Conservation (phyloP, 1,139 yeast genomes). For the Scheffersomyces cryptocercus region DNA sequence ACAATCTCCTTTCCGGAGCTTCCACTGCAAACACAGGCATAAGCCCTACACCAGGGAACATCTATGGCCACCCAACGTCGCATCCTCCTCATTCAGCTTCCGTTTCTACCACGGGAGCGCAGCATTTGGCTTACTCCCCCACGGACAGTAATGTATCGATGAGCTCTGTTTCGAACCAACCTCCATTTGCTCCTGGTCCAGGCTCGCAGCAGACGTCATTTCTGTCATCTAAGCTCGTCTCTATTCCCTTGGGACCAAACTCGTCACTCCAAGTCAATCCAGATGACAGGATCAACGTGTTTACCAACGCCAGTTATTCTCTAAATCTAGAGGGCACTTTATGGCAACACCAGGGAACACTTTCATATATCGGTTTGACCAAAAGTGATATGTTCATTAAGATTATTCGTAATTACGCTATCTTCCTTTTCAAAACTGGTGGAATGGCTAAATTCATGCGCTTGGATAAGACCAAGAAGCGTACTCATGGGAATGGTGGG, state of each 20-base stretch:
- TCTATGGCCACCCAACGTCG: too few species aligned
- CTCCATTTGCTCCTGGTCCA: constrained; percentile 1
- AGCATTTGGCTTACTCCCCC: constrained; percentile 1
- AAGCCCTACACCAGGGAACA: too few species aligned
- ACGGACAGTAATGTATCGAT: background rate
- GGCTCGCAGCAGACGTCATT: background rate
- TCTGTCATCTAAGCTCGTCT: constrained; percentile 13
- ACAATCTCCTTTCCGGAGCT: too few species aligned
- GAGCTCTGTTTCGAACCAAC: background rate
- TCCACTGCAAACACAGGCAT: too few species aligned
- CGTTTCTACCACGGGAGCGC: background rate
- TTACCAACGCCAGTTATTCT: constrained; percentile 39
- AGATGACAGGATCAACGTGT: constrained; percentile 35
- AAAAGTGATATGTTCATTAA: constrained; percentile 45
- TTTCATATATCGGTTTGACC: constrained; percentile 44
- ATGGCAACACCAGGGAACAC: constrained; percentile 46
- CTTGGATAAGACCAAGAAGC: constrained; percentile 18
- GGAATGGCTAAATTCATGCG: constrained; percentile 35
- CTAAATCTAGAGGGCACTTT: constrained; percentile 38
- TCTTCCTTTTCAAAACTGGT: constrained; percentile 36
- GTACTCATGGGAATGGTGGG: background rate
- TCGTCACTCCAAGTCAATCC: constrained; percentile 37
- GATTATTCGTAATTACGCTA: constrained; percentile 38
- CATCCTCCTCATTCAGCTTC: background rate
- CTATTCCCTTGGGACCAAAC: constrained; percentile 41